Evolutionary conservation across 106 monocot genomes (phyloP).

Genomic region (Gastrodia elata): DNA sequence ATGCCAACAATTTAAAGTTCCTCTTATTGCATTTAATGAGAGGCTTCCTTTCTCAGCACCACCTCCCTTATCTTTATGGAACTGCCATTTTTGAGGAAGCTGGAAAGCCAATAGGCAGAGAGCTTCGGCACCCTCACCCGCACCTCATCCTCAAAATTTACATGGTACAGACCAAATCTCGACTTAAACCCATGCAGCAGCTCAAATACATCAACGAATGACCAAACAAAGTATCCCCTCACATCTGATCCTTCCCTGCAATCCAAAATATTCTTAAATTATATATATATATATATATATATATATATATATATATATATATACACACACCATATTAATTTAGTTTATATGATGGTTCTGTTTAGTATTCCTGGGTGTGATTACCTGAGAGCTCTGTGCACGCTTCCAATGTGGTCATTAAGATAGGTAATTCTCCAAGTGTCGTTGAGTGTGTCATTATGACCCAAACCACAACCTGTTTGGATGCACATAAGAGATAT

Average conservation of each 20-base stretch:
- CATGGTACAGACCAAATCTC: slow-evolving; percentile 36
- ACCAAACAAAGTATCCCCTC: slow-evolving; percentile 70
- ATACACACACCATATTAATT: no score
- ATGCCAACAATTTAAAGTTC: no score
- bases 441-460: not conserved
- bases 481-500: no score
- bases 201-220: slow-evolving; percentile 68
- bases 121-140: slow-evolving; percentile 37
- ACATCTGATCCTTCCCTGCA: slow-evolving; percentile 54
- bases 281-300: no score
- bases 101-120: slow-evolving; percentile 65
- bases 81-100: slow-evolving; percentile 31
- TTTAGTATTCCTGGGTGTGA: no score
- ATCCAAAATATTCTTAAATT: not conserved
- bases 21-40: no score
- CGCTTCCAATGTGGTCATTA: not conserved
- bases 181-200: slow-evolving; percentile 29
- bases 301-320: no score
- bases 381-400: not conserved
- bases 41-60: no score
- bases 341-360: no score
- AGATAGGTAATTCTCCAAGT: not conserved
- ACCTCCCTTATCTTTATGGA: not conserved
- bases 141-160: slow-evolving; percentile 36
- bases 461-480: not conserved